A percentile compares a stretch with the other conserved stretches of the same genome.
phyloP scores from a whole-genome alignment of 208 protist species.

The Leishmania mexicana region DNA sequence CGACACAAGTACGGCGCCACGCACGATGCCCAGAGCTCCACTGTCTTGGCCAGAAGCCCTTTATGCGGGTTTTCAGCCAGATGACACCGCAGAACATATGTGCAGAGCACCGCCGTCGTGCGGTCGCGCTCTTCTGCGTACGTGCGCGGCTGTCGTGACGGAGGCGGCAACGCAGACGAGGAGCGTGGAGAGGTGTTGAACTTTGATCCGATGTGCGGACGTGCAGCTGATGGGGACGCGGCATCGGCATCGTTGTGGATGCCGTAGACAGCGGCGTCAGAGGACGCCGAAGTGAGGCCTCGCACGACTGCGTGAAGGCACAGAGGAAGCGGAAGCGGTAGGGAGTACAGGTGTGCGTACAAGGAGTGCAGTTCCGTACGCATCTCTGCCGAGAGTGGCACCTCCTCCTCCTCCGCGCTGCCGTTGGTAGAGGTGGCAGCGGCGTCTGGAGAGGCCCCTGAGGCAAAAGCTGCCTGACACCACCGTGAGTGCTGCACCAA shows the following conservation, averaged over 20 bases:
- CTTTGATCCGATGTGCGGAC: too few species aligned
- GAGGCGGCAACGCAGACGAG: background rate
- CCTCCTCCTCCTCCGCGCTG: constrained; percentile 5
- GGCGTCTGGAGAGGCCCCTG: background rate
- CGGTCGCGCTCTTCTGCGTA: constrained; percentile 19
- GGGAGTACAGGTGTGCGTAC: constrained; percentile 12
- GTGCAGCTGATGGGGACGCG: background rate
- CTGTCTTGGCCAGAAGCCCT: constrained; percentile 26
- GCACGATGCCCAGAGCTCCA: constrained; percentile 27
- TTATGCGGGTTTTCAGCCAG: constrained; percentile 9
- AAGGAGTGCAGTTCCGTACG: constrained; percentile 19
- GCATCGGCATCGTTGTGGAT: background rate
- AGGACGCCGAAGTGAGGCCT: constrained; percentile 13
- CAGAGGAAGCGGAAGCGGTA: constrained; percentile 26
- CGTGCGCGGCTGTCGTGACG: background rate
- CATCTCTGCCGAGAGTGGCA: constrained; percentile 23
- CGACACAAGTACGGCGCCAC: constrained; percentile 28
- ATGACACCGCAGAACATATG: constrained; percentile 27
- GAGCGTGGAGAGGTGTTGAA: background rate
- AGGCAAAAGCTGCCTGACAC: background rate
- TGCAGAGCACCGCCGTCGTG: constrained; percentile 28
- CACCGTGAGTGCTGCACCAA: constrained; percentile 11
- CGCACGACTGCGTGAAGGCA: constrained; percentile 27
- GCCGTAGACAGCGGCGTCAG: background rate
- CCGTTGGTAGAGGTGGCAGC: background rate